Evolutionary conservation across 495 filamentous ascomycete genomes (phyloP), one percentile per base, ranked within the genome.

Genomic region (Xanthoparmelia taractica): DNA sequence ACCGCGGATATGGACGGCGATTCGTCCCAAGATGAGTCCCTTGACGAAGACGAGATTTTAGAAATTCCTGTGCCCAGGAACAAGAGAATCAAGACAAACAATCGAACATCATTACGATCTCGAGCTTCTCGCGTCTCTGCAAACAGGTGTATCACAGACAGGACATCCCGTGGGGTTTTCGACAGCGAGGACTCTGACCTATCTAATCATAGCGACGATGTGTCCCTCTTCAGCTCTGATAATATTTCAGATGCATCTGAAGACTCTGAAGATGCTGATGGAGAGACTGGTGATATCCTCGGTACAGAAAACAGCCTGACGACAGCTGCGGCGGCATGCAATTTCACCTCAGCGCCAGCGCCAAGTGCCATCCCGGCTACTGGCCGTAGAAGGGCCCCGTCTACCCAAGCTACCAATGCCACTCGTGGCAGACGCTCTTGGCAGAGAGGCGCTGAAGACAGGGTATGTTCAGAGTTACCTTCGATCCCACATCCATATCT

Each of bases 211-310:
- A 65, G 61, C 47, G 64, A 65, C 18, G 65, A 58, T 11, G 63
- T 45, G 25, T 48, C 61, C 29, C 29, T 62, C 23, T 69, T 59
- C n/a, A 41, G 33, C 27, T 67, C 63, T 20, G 63, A 66, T 45
- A 34, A 43, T 27, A 52, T 38, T 31, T 63, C 47, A 37, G 63
- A 63, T 60, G 60, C 55, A 7, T 58, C 57, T 17, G 60, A 67
- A 61, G 66, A 57, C 48, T 72, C 70, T 20, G 73, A 77, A 40
- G 68, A 74, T 13, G 67, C 73, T 25, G 67, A 68, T 56, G 71
- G 69, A n/a, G 72, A 63, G 17, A 31, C 38, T 18, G 34, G 58
- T 48, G 50, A 54, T 54, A 15, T 54, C 25, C 25, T 31, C 27
- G 25, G 25, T 33, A 13, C 27, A 13, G 15, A 23, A 23, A 41